These are phyloP conservation scores for Talaromyces verruculosus DNA, from an alignment of 2,329 filamentous ascomycete genomes.

Conservation along the genomic window DNA sequence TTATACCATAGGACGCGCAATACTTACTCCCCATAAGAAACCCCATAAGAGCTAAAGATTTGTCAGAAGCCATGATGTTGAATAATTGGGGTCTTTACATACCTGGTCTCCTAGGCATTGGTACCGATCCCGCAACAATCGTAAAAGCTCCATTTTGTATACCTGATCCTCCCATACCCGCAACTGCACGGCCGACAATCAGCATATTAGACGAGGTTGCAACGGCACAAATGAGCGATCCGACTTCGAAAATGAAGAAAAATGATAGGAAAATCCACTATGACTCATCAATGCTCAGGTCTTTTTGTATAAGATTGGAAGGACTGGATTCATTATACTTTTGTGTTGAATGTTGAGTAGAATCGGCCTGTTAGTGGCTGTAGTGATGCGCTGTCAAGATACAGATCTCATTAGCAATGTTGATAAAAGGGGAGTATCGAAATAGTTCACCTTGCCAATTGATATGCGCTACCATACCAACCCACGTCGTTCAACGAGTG, in stretches of 20 bases:
- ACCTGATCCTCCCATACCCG: conserved; percentile 26
- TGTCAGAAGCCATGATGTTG: not conserved
- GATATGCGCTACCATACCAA: conserved; percentile 39
- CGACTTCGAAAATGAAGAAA: conserved; percentile 29
- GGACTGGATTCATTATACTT: not conserved
- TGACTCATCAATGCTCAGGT: conserved; percentile 22
- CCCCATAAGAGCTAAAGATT: conserved; percentile 15
- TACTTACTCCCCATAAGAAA: conserved; percentile 27
- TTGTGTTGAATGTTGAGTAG: conserved; percentile 44
- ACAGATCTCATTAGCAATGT: conserved; percentile 28
- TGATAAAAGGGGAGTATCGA: not conserved
- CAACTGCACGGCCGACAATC: conserved; percentile 28
- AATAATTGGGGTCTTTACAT: not conserved
- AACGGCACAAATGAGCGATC: conserved; percentile 29
- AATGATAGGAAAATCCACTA: conserved; percentile 32
- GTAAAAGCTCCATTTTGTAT: conserved; percentile 26
- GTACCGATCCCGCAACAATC: conserved; percentile 23
- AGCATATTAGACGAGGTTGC: conserved; percentile 28
- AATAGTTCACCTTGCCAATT: not conserved
- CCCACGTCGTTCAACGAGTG: conserved; percentile 37
- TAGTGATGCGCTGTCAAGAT: conserved; percentile 48
- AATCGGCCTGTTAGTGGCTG: conserved; percentile 56
- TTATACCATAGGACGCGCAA: not conserved
- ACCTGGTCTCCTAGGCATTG: conserved; percentile 24
- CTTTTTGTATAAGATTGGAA: not conserved